These are phyloP conservation scores for Eutrema salsugineum DNA, from an alignment of 441 rosid genomes.

Conservation along the genomic window DNA sequence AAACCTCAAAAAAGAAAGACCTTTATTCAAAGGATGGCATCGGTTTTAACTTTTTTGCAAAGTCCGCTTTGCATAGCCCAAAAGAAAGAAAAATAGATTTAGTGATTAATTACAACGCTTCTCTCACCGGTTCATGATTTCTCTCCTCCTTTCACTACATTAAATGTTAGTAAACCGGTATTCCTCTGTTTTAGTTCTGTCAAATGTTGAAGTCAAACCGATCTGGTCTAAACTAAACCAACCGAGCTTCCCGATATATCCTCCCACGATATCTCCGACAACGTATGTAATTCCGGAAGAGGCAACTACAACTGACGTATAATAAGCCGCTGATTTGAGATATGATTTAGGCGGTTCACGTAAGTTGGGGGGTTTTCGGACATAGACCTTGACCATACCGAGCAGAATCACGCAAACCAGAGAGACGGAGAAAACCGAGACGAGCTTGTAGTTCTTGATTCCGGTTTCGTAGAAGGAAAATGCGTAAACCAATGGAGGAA, in stretches of 20 bases:
- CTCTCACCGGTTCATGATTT: not conserved
- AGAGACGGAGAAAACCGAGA: slow-evolving; percentile 53
- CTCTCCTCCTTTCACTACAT: not conserved
- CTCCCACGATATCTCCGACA: slow-evolving; percentile 43
- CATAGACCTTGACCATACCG: slow-evolving; percentile 58
- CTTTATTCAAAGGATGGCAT: not conserved
- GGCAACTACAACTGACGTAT: slow-evolving; percentile 33
- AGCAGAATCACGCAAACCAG: slow-evolving; percentile 59
- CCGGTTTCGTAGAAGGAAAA: slow-evolving; percentile 59
- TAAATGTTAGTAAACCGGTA: slow-evolving; percentile 15
- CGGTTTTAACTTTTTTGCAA: not conserved
- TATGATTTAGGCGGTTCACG: slow-evolving; percentile 40
- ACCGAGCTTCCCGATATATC: slow-evolving; percentile 44
- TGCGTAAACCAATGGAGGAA: slow-evolving; percentile 69
- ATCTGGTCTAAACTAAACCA: slow-evolving; percentile 29
- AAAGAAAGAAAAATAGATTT: not conserved
- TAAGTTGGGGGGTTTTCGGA: slow-evolving; percentile 34
- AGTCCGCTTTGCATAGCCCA: not conserved
- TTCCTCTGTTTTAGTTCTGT: not conserved
- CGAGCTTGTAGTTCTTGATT: slow-evolving; percentile 54
- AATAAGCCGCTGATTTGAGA: slow-evolving; percentile 41
- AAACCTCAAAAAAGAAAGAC: not conserved
- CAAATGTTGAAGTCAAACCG: not conserved
- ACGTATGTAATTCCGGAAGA: slow-evolving; percentile 59
- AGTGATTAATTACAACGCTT: not conserved